Conservation (phyloP, 2,329 filamentous ascomycete genomes). For the Ophiostoma sp. region DNA sequence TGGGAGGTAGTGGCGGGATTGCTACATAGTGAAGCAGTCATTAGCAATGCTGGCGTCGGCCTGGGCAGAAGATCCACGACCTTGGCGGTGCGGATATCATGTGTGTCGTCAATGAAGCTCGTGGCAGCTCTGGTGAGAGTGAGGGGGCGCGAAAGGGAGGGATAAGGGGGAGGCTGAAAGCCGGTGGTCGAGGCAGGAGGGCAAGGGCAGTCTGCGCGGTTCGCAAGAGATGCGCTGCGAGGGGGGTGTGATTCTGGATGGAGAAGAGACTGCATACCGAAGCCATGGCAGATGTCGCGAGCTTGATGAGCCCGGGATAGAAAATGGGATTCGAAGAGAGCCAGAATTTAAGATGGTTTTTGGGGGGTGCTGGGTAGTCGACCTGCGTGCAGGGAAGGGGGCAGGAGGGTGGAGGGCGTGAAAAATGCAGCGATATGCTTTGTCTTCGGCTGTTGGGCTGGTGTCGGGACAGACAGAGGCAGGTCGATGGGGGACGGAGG, state of each 20-base stretch:
- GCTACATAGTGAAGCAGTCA: conserved; percentile 22
- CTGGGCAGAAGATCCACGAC: neutral
- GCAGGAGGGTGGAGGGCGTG: neutral
- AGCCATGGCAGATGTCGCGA: conserved; percentile 20
- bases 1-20: conserved; percentile 34
- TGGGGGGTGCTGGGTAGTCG: neutral
- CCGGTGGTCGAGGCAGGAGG: no score
- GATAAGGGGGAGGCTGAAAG: no score
- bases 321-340: neutral
- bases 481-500: neutral
- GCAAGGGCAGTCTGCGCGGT: no score
- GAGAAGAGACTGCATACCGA: conserved; percentile 20
- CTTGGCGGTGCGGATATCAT: neutral
- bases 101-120: neutral
- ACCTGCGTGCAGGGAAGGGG: neutral
- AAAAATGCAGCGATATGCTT: neutral
- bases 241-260: neutral
- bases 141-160: neutral
- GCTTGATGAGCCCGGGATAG: neutral
- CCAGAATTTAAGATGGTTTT: neutral
- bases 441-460: neutral
- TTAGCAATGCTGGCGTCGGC: neutral
- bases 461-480: neutral
- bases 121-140: neutral
- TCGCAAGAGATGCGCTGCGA: no score